phyloP scores from a whole-genome alignment of 2,329 filamentous ascomycete genomes.

The Fusarium foetens region DNA sequence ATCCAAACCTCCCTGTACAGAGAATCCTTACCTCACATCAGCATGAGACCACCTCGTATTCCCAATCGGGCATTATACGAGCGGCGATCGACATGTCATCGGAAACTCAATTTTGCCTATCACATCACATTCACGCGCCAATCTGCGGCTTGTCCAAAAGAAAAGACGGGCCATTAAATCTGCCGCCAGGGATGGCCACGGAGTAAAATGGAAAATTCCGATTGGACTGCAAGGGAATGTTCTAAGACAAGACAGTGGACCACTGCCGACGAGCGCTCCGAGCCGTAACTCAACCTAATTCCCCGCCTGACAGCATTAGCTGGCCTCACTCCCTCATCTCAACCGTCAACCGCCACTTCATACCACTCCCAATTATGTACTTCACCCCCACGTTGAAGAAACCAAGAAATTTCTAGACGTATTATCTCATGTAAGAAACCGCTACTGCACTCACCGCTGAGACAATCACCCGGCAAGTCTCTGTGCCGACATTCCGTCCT shows the following conservation, averaged over 20 bases:
- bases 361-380: background rate
- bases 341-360: background rate
- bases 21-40: background rate
- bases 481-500: background rate
- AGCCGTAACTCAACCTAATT: background rate
- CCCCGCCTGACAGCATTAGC: background rate
- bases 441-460: background rate
- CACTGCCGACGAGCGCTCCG: background rate
- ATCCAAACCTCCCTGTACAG: rapidly evolving
- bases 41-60: background rate
- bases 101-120: background rate
- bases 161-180: background rate
- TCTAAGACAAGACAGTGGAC: background rate
- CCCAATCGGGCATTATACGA: background rate
- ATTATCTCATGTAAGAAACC: background rate
- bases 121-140: background rate
- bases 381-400: background rate
- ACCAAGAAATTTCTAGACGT: background rate
- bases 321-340: background rate
- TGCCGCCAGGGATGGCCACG: background rate
- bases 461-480: background rate
- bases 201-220: background rate
- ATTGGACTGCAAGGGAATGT: background rate
- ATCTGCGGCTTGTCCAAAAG: no score
- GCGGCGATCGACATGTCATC: background rate